Conservation (phyloP, 2,329 filamentous ascomycete genomes). For the Cryphonectria nitschkei region DNA sequence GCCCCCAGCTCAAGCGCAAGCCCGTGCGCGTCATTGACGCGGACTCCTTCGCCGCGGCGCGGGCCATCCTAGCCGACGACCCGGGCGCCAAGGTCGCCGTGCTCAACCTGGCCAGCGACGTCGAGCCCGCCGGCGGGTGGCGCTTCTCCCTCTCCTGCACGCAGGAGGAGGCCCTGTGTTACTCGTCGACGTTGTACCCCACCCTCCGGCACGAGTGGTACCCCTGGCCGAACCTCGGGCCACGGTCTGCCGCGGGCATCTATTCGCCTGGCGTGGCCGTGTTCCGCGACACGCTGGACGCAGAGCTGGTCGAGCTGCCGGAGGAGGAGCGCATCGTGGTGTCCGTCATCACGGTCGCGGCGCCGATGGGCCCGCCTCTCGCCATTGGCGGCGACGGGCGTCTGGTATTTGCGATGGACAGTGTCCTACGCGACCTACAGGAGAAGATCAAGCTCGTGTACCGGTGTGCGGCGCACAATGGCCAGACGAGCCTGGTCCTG, state of each 20-base stretch:
- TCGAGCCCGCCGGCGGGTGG: slow-evolving; percentile 13
- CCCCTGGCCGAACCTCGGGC: slow-evolving; percentile 10
- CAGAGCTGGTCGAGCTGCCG: slow-evolving; percentile 4
- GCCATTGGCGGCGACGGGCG: background rate
- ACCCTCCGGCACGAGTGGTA: slow-evolving; percentile 6
- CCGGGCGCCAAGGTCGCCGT: slow-evolving; percentile 8
- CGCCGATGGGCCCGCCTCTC: background rate
- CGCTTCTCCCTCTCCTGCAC: slow-evolving; percentile 1
- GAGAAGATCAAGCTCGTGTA: slow-evolving; percentile 12
- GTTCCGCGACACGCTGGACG: slow-evolving; percentile 10
- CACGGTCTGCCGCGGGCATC: slow-evolving; percentile 3
- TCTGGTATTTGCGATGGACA: background rate
- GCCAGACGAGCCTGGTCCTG: slow-evolving; percentile 10
- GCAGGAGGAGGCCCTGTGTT: slow-evolving; percentile 14
- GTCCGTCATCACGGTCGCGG: slow-evolving; percentile 13
- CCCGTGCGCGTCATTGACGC: slow-evolving; percentile 11
- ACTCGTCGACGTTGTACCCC: slow-evolving; percentile 12
- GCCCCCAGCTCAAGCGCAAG: slow-evolving; percentile 9
- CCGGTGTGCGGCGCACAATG: slow-evolving; percentile 12
- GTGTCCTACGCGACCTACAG: background rate
- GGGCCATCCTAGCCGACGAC: background rate
- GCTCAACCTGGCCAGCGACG: slow-evolving; percentile 13
- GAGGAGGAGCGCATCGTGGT: slow-evolving; percentile 11
- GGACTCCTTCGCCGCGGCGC: slow-evolving; percentile 10
- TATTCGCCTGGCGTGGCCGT: slow-evolving; percentile 10